phyloP scores from a whole-genome alignment of 192 early-diverging fungal genomes.

The Coemansia biformis region DNA sequence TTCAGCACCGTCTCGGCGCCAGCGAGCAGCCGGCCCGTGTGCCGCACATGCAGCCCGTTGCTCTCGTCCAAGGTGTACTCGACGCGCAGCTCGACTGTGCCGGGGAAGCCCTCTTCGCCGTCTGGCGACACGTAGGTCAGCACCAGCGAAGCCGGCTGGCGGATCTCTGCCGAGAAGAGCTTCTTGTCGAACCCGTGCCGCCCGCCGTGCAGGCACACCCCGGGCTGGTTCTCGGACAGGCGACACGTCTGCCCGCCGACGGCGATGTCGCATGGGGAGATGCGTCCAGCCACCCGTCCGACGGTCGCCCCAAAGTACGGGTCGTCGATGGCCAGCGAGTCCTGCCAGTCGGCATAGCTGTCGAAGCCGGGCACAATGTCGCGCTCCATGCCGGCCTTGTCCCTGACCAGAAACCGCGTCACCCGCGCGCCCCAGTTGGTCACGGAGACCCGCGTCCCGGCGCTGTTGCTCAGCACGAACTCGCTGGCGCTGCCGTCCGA shows the following conservation, averaged over 20 bases:
- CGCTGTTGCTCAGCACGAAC: conserved; percentile 27
- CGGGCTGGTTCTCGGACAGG: conserved; percentile 64
- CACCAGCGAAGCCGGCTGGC: too few species aligned
- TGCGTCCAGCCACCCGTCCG: conserved; percentile 68
- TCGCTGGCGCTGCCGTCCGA: conserved; percentile 25
- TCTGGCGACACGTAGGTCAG: too few species aligned
- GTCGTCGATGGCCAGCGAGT: conserved; percentile 46
- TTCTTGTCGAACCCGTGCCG: too few species aligned
- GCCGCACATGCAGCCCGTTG: too few species aligned
- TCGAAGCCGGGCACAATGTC: conserved; percentile 78
- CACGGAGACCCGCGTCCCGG: conserved; percentile 32
- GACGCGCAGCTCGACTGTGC: too few species aligned
- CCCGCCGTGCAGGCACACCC: conserved; percentile 75
- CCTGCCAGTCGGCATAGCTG: conserved; percentile 52
- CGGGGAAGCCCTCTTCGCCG: too few species aligned
- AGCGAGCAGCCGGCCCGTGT: too few species aligned
- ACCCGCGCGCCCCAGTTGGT: conserved; percentile 65
- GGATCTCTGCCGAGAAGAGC: too few species aligned
- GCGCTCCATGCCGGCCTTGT: conserved; percentile 47
- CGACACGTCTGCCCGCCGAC: conserved; percentile 56
- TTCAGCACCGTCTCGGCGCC: too few species aligned
- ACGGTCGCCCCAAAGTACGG: conserved; percentile 77
- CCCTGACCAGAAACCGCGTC: conserved; percentile 59
- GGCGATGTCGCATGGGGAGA: conserved; percentile 51
- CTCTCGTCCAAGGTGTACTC: too few species aligned